Conservation (phyloP, 768 basidiomycete genomes). For the Podaxis sp. region DNA sequence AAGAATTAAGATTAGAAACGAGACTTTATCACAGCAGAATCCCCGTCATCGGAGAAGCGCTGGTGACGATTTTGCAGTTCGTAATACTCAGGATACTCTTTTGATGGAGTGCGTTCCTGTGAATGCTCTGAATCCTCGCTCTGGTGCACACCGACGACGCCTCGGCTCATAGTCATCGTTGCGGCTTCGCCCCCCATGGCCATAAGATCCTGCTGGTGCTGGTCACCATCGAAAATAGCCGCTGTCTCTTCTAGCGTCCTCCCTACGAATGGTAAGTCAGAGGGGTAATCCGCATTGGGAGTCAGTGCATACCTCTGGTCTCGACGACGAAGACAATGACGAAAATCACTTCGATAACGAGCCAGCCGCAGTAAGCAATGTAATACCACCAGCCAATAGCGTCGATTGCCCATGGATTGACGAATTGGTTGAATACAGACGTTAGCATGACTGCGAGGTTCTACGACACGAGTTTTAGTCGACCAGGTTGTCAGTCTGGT, state of each 20-base stretch:
- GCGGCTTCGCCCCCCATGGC: conserved; percentile 48
- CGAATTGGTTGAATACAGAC: conserved; percentile 74
- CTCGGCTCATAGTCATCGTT: conserved; percentile 28
- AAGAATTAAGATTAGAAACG: not conserved
- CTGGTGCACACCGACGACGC: conserved; percentile 16
- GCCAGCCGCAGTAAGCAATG: conserved; percentile 61
- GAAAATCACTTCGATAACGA: conserved; percentile 56
- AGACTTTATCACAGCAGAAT: conserved; percentile 6
- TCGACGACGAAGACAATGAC: conserved; percentile 53
- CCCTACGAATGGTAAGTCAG: conserved; percentile 25
- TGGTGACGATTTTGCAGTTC: conserved; percentile 12
- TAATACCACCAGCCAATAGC: conserved; percentile 59
- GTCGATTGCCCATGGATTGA: conserved; percentile 71
- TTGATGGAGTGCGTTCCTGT: conserved; percentile 5
- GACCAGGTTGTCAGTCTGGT: not conserved
- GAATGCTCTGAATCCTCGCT: conserved; percentile 1
- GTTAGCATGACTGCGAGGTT: conserved; percentile 61
- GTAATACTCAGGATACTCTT: conserved; percentile 15
- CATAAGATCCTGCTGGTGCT: conserved; percentile 37
- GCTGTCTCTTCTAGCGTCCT: conserved; percentile 73
- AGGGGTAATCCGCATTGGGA: not conserved
- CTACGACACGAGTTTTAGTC: conserved; percentile 24
- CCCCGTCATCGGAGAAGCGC: conserved; percentile 4
- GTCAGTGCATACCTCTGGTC: conserved; percentile 44
- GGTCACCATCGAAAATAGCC: conserved; percentile 63